phyloP scores from a whole-genome alignment of 75 land plant species.

The Picea sitchensis region DNA sequence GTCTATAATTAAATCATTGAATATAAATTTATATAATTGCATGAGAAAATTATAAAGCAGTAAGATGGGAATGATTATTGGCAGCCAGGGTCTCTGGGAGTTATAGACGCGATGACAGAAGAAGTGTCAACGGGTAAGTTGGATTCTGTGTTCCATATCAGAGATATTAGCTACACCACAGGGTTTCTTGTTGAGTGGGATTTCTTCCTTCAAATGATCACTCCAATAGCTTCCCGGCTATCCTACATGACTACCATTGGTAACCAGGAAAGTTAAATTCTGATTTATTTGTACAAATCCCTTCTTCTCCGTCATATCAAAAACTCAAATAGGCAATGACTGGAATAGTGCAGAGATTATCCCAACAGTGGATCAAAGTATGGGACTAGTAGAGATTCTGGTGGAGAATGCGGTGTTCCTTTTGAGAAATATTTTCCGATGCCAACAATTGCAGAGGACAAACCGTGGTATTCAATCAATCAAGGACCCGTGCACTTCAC shows the following conservation, averaged over 20 bases:
- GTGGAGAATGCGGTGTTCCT: constrained; percentile 96
- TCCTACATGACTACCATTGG: constrained; percentile 96
- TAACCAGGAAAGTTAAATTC: constrained; percentile 74
- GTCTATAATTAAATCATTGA: no score
- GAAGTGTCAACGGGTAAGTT: constrained; percentile 40
- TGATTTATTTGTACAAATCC: background rate
- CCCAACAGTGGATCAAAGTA: constrained; percentile 52
- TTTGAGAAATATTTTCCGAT: constrained; percentile 81
- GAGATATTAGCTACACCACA: constrained; percentile 92
- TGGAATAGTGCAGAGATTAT: constrained; percentile 46
- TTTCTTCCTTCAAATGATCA: constrained; percentile 60
- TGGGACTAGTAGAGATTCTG: constrained; percentile 58
- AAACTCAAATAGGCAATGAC: background rate
- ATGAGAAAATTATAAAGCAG: background rate
- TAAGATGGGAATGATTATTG: background rate
- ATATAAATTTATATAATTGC: no score
- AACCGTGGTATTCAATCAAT: constrained; percentile 91
- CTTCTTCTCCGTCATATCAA: background rate
- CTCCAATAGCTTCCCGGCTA: constrained; percentile 63
- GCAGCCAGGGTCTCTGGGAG: constrained; percentile 78
- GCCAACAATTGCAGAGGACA: constrained; percentile 73
- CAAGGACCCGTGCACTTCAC: constrained; percentile 80
- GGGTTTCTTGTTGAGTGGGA: constrained; percentile 95
- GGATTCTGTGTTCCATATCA: constrained; percentile 74
- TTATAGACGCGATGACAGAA: constrained; percentile 48